These are phyloP conservation scores for Tetrapisispora namnaoensis DNA, from an alignment of 805 yeast genomes.

Conservation along the genomic window DNA sequence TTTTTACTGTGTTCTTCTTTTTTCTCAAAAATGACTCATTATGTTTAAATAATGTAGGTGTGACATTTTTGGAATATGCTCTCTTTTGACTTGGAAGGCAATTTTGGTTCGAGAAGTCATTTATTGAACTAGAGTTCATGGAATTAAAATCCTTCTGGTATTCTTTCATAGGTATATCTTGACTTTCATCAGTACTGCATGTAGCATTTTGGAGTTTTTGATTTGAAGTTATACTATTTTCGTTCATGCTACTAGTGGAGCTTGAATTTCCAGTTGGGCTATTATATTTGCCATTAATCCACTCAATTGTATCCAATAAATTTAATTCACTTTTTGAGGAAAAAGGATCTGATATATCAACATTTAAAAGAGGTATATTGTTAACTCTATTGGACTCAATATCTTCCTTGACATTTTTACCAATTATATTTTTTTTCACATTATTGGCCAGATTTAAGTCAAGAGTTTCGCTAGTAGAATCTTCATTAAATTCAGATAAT, in stretches of 20 bases:
- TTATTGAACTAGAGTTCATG: neutral
- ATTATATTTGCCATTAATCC: slow-evolving; percentile 14
- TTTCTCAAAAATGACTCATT: neutral
- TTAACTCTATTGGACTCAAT: neutral
- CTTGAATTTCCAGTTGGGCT: neutral
- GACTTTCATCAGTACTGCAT: neutral
- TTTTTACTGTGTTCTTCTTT: neutral
- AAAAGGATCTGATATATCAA: neutral
- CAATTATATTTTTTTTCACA: neutral
- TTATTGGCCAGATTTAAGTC: neutral
- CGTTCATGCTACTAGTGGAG: neutral
- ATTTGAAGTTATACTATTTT: neutral
- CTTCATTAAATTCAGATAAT: neutral
- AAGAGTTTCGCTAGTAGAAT: neutral
- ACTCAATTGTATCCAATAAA: slow-evolving; percentile 15
- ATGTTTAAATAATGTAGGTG: slow-evolving; percentile 1
- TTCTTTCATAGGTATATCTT: neutral
- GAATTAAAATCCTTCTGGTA: neutral
- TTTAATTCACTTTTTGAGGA: slow-evolving; percentile 11
- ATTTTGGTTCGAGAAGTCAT: neutral
- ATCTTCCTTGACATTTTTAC: neutral
- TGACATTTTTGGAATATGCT: neutral
- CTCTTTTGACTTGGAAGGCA: neutral
- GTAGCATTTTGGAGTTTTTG: neutral
- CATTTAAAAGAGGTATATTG: neutral